Conservation (phyloP, 495 filamentous ascomycete species). For the Podospora didyma region DNA sequence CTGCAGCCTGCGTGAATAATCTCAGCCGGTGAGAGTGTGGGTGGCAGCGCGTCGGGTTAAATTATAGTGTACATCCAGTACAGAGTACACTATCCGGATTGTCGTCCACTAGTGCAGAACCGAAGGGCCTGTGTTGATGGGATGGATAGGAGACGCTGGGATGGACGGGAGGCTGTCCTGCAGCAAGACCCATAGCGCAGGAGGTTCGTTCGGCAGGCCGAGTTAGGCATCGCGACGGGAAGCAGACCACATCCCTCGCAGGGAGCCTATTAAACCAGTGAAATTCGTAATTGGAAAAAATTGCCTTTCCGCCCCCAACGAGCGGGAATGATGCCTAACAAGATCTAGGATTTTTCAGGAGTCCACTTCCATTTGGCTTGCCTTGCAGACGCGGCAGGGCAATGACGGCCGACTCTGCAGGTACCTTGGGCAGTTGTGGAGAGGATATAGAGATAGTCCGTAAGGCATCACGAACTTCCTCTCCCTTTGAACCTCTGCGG, state of each 20-base stretch:
- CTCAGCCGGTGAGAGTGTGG: background rate
- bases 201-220: background rate
- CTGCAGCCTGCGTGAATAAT: background rate
- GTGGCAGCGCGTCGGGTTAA: slow-evolving; percentile 3
- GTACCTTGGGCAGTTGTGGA: background rate
- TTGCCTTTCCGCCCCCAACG: no score
- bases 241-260: background rate
- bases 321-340: slow-evolving; percentile 2
- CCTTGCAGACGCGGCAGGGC: slow-evolving; percentile 2
- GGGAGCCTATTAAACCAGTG: background rate
- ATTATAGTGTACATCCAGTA: no score
- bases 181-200: no score
- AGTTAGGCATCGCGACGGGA: background rate
- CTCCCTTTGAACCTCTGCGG: no score
- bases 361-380: background rate
- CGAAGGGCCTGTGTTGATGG: background rate
- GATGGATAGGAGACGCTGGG: background rate
- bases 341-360: background rate
- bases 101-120: background rate
- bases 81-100: background rate
- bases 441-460: background rate
- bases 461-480: no score
- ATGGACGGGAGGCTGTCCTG: background rate
- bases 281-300: no score
- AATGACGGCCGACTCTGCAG: background rate